Base-by-base conservation (phyloP, 73 alveolate species). In the Paramecium biaurelia region DNA sequence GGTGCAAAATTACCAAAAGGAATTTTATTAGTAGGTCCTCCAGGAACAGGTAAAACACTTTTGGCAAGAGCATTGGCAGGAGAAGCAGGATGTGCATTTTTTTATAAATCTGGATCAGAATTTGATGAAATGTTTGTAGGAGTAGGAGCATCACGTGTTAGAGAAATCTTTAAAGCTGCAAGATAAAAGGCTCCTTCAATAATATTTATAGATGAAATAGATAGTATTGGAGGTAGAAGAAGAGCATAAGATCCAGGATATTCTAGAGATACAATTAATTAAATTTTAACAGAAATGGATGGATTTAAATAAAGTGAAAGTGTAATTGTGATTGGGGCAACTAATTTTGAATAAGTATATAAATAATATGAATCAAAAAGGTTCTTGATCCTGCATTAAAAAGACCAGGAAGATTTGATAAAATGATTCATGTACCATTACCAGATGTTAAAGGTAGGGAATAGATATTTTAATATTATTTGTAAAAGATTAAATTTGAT, bases 61-160 rank as follows among this genome's bases (percentile, higher is more conserved):
- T 89, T 97, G 23, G 99, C 99, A n/a, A 97, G 98, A 95, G 99
- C 99, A 1, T 93, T 97, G 30, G 99, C 99, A 11, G 98, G 98
- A 63, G 98, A 97, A 95, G 96, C 98, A 5, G 97, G 96, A 42
- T 95, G 97, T 20, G 86, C 92, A 18, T 97, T 97, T 93, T 92
- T 96, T 42, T 95, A 93, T 72, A 93, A 95, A 92, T 85, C 96
- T 30, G 99, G 99, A 42, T 93, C 98, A 41, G 99, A 97, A 82
- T 96, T 97, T 79, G 98, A 96, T 89, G 98, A 95, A 76, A 94
- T 96, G 97, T 93, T 96, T 86, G 99, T 96, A 1, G 99, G 99
- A 15, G 97, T 95, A 20, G 99, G 94, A 41, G 99, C 98, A 8
- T 96, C 96, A 76, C 87, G 98, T 41, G 96, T 96, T 24, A 92